These are phyloP conservation scores for Salix dunnii DNA, from an alignment of 345 rosid genomes.

Conservation along the genomic window DNA sequence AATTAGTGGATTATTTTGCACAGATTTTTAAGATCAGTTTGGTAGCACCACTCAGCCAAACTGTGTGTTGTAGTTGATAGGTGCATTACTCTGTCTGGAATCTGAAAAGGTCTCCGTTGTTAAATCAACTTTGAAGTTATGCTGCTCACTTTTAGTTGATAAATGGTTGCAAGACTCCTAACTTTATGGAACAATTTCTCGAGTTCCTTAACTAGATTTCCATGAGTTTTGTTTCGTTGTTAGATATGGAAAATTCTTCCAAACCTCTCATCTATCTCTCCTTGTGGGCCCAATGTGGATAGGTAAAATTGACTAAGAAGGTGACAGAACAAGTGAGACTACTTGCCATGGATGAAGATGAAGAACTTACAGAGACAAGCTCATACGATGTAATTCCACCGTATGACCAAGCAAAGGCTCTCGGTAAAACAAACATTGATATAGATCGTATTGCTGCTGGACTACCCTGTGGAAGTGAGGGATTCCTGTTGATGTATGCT, in stretches of 20 bases:
- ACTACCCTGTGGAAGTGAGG: constrained; percentile 98
- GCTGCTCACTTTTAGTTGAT: neutral
- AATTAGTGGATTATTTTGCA: neutral
- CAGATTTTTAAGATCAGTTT: neutral
- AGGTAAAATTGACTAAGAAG: constrained; percentile 83
- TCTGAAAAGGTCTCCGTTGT: neutral
- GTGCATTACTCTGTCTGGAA: neutral
- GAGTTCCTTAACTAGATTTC: neutral
- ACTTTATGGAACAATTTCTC: neutral
- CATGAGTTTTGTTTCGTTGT: neutral
- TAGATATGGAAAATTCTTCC: neutral
- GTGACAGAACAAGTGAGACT: constrained; percentile 90
- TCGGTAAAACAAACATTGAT: constrained; percentile 95
- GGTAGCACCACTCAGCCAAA: too few relatives aligned
- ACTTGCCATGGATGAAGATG: constrained; percentile 91
- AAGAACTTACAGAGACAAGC: constrained; percentile 63
- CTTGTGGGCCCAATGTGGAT: constrained; percentile 15
- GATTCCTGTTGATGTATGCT: constrained; percentile 97
- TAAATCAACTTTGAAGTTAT: neutral
- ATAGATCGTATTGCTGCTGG: constrained; percentile 98
- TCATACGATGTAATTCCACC: constrained; percentile 67
- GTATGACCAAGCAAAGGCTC: constrained; percentile 98
- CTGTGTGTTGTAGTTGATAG: neutral
- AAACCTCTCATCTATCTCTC: neutral
- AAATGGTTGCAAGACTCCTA: neutral